A percentile compares a stretch with the other conserved stretches of the same genome.
Conservation (phyloP, 2,329 filamentous ascomycete species). For the Ascocoryne sarcoides region DNA sequence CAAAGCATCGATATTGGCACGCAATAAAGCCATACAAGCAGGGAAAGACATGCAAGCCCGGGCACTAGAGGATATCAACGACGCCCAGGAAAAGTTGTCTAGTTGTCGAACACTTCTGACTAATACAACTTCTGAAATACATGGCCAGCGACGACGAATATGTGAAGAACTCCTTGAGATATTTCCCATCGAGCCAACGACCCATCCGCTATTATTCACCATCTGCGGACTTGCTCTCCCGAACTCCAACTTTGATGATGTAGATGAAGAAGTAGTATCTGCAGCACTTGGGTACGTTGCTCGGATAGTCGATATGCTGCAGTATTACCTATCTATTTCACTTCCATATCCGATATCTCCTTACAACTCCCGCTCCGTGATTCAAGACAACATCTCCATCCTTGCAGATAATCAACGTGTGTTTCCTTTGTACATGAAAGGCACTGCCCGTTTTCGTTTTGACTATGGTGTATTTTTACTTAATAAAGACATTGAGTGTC, state of each 20-base stretch:
- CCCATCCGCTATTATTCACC: slow-evolving; percentile 65
- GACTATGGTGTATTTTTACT: slow-evolving; percentile 95
- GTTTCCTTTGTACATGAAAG: slow-evolving; percentile 74
- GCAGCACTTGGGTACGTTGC: slow-evolving; percentile 77
- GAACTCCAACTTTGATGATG: slow-evolving; percentile 67
- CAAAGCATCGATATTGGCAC: slow-evolving; percentile 52
- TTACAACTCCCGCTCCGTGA: slow-evolving; percentile 64
- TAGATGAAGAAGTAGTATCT: slow-evolving; percentile 62
- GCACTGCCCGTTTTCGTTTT: slow-evolving; percentile 75
- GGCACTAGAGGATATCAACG: slow-evolving; percentile 51
- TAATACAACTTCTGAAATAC: slow-evolving; percentile 56
- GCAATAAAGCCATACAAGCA: slow-evolving; percentile 57
- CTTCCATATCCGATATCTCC: slow-evolving; percentile 73
- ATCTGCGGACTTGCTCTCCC: slow-evolving; percentile 73
- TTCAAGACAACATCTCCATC: slow-evolving; percentile 65
- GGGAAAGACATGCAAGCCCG: slow-evolving; percentile 52
- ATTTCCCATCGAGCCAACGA: slow-evolving; percentile 67
- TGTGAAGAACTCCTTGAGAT: slow-evolving; percentile 73
- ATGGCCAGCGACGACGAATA: slow-evolving; percentile 79
- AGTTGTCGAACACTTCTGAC: slow-evolving; percentile 46
- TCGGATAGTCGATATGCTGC: slow-evolving; percentile 64
- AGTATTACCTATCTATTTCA: slow-evolving; percentile 71
- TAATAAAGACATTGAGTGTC: slow-evolving; percentile 82
- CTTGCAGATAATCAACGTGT: slow-evolving; percentile 43
- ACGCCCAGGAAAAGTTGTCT: slow-evolving; percentile 50